These are phyloP conservation scores for Talaromyces islandicus DNA, from an alignment of 2,329 filamentous ascomycete genomes.

Conservation along the genomic window DNA sequence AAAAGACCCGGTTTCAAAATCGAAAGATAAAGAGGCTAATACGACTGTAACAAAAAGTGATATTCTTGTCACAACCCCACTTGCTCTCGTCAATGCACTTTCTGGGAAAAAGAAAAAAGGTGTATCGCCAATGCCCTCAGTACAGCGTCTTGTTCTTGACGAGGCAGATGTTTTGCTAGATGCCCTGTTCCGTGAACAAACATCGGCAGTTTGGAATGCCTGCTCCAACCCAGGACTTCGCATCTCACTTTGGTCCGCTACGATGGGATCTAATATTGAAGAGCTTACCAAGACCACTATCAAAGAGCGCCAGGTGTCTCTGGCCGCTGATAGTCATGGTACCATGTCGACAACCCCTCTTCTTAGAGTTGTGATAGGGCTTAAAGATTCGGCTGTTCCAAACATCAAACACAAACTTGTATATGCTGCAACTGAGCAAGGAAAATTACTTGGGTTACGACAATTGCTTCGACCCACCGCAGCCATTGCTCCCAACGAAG, in stretches of 20 bases:
- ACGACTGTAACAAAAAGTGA: slow-evolving; percentile 63
- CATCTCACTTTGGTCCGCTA: slow-evolving; percentile 88
- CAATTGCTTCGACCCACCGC: slow-evolving; percentile 77
- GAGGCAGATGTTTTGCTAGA: slow-evolving; percentile 95
- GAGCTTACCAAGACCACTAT: slow-evolving; percentile 66
- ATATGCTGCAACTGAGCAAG: slow-evolving; percentile 88
- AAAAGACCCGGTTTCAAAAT: slow-evolving; percentile 19
- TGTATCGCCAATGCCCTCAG: slow-evolving; percentile 53
- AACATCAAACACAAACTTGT: slow-evolving; percentile 84
- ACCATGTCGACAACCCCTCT: slow-evolving; percentile 45
- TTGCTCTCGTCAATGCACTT: slow-evolving; percentile 71
- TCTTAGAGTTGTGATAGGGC: slow-evolving; percentile 82
- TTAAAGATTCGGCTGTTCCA: slow-evolving; percentile 92
- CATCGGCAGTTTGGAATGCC: slow-evolving; percentile 73
- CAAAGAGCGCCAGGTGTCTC: slow-evolving; percentile 43
- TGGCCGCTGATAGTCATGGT: slow-evolving; percentile 19
- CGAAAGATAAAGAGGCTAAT: slow-evolving; percentile 24
- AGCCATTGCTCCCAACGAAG: slow-evolving; percentile 40
- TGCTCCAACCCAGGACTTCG: slow-evolving; percentile 66
- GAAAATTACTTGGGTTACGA: slow-evolving; percentile 85
- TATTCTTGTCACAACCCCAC: slow-evolving; percentile 73
- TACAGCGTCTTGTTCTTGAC: slow-evolving; percentile 74
- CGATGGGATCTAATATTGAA: slow-evolving; percentile 92
- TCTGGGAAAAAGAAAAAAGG: slow-evolving; percentile 41
- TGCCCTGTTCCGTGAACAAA: slow-evolving; percentile 83